Evolutionary conservation across 257 asterid genomes (phyloP).

Genomic region (Jacaranda copaia): DNA sequence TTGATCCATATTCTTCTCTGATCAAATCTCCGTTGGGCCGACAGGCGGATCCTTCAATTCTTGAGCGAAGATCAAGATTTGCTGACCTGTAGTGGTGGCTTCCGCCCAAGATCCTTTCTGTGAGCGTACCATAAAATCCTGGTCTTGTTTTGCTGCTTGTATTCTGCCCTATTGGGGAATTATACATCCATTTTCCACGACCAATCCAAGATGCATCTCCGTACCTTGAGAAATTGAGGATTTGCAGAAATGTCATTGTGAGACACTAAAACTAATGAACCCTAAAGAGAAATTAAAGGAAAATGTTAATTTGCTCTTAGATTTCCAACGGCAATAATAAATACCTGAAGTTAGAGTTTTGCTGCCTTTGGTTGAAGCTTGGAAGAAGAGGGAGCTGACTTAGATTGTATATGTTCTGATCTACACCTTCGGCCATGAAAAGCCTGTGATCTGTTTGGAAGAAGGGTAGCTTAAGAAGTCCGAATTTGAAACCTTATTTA

Average conservation of each 20-base stretch:
- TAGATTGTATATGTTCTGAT: constrained; percentile 66
- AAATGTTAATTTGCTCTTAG: not conserved
- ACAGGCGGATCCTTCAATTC: constrained; percentile 40
- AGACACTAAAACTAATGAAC: constrained; percentile 13
- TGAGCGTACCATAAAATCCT: constrained; percentile 38
- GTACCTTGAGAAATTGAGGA: constrained; percentile 42
- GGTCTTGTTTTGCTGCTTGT: constrained; percentile 42
- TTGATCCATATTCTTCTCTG: constrained; percentile 34
- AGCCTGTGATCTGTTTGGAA: constrained; percentile 44
- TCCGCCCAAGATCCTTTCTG: constrained; percentile 41
- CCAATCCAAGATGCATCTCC: constrained; percentile 60
- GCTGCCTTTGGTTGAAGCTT: constrained; percentile 55
- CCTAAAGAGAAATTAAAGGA: constrained; percentile 1
- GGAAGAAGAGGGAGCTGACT: constrained; percentile 73
- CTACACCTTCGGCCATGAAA: constrained; percentile 61
- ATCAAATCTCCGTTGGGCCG: constrained; percentile 26
- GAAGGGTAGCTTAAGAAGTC: not conserved
- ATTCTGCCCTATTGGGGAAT: constrained; percentile 35
- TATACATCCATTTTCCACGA: constrained; percentile 55
- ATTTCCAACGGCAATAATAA: not conserved
- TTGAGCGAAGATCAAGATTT: constrained; percentile 40
- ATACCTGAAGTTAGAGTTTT: constrained; percentile 57
- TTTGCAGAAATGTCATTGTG: not conserved
- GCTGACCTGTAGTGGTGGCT: constrained; percentile 40
- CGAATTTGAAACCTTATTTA: constrained; percentile 36